A percentile compares a stretch with the other conserved stretches of the same genome.
phyloP scores from a whole-genome alignment of 345 rosid genomes.

The Viola odorata region DNA sequence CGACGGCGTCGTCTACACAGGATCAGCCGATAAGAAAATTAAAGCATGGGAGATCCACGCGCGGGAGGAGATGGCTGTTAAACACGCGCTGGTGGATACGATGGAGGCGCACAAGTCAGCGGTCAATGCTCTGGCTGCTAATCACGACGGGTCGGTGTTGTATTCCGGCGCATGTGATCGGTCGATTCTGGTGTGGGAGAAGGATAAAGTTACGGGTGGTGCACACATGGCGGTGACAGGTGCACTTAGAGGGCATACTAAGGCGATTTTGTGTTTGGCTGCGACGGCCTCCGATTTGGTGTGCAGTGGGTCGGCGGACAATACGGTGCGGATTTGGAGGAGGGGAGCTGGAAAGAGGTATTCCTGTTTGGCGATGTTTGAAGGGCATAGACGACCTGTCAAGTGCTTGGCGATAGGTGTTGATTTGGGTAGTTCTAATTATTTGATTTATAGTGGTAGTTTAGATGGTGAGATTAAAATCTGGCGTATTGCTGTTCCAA shows the following conservation, averaged over 20 bases:
- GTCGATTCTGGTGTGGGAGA: conserved; percentile 72
- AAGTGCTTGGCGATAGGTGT: conserved; percentile 49
- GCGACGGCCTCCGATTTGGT: conserved; percentile 39
- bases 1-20: conserved; percentile 58
- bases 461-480: conserved; percentile 57
- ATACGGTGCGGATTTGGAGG: conserved; percentile 59
- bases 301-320: conserved; percentile 70
- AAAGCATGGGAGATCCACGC: conserved; percentile 47
- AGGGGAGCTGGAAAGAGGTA: conserved; percentile 35
- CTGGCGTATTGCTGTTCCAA: conserved; percentile 33
- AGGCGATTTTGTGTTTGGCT: conserved; percentile 61
- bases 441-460: conserved; percentile 59
- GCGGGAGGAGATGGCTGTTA: conserved; percentile 16
- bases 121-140: conserved; percentile 65
- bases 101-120: conserved; percentile 59
- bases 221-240: conserved; percentile 46
- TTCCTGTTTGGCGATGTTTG: conserved; percentile 47
- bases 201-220: conserved; percentile 16
- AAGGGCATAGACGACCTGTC: conserved; percentile 59
- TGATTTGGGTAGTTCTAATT: conserved; percentile 20
- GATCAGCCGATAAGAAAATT: conserved; percentile 68
- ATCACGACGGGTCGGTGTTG: conserved; percentile 46
- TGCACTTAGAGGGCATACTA: conserved; percentile 66
- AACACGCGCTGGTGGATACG: conserved; percentile 36
- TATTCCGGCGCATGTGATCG: conserved; percentile 80